These are phyloP conservation scores for Fomitopsis betulina DNA, from an alignment of 1,284 basidiomycete genomes.

Conservation along the genomic window DNA sequence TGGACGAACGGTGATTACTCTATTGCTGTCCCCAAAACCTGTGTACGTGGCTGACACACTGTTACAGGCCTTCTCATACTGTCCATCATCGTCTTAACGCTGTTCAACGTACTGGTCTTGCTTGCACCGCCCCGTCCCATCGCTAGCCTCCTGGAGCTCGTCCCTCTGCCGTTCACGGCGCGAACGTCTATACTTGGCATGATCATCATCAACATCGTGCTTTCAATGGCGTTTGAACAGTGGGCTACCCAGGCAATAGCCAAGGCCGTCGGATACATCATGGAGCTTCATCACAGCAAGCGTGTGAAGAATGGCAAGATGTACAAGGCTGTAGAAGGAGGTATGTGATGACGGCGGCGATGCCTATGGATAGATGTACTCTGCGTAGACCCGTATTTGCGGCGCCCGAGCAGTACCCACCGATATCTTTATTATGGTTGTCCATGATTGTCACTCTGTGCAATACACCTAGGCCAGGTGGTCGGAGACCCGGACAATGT, in stretches of 20 bases:
- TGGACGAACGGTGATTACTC: conserved; percentile 82
- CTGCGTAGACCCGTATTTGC: neutral
- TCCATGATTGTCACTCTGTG: neutral
- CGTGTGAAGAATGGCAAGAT: conserved; percentile 55
- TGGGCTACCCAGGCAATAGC: conserved; percentile 69
- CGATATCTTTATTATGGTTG: neutral
- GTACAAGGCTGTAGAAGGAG: conserved; percentile 72
- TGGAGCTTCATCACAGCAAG: conserved; percentile 41
- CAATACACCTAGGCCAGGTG: no score
- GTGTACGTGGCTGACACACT: conserved; percentile 8
- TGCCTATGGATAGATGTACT: neutral
- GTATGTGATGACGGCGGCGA: conserved; percentile 35
- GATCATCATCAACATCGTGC: conserved; percentile 69
- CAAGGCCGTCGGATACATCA: conserved; percentile 44
- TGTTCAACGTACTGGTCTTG: conserved; percentile 75
- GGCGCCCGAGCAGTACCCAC: neutral
- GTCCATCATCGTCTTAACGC: conserved; percentile 39
- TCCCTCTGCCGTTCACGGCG: conserved; percentile 70
- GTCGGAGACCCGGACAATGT: no score
- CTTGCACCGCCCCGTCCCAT: conserved; percentile 65
- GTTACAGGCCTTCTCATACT: conserved; percentile 1
- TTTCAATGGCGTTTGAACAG: conserved; percentile 79
- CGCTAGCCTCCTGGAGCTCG: conserved; percentile 71
- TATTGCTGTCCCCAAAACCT: neutral
- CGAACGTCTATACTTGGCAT: conserved; percentile 67